phyloP scores from a whole-genome alignment of 2,329 filamentous ascomycete species.

The Daldinia sp. region DNA sequence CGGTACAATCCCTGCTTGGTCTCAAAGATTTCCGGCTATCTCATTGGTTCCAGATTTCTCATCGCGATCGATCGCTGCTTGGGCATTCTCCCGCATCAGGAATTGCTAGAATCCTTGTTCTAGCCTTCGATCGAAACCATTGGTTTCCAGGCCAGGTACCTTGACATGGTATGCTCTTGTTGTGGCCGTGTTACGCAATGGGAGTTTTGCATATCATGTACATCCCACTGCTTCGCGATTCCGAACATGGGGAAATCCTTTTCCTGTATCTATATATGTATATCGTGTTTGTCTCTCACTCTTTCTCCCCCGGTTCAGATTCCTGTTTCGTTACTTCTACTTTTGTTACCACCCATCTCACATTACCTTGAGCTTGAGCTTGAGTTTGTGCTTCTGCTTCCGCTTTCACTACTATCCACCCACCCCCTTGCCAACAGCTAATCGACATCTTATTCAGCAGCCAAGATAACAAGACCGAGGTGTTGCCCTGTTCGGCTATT shows the following conservation, averaged over 20 bases:
- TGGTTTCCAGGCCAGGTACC: constrained; percentile 28
- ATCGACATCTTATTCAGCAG: constrained; percentile 9
- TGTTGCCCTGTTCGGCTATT: constrained; percentile 16
- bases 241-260: constrained; percentile 32
- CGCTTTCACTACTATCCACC: background rate
- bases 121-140: constrained; percentile 29
- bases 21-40: constrained; percentile 19
- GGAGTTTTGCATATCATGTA: constrained; percentile 17
- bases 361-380: background rate
- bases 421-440: constrained; percentile 20
- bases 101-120: constrained; percentile 43
- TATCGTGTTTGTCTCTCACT: constrained; percentile 18
- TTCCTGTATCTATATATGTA: constrained; percentile 39
- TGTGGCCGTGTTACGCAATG: constrained; percentile 32
- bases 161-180: constrained; percentile 19
- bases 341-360: constrained; percentile 2
- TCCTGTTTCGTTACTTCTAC: constrained; percentile 14
- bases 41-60: constrained; percentile 38
- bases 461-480: background rate
- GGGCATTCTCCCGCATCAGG: constrained; percentile 46
- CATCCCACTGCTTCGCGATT: constrained; percentile 30
- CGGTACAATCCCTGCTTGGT: constrained; percentile 32
- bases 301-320: constrained; percentile 20
- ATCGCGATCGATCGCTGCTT: constrained; percentile 49
- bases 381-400: background rate